A percentile compares a stretch with the other conserved stretches of the same genome.
Evolutionary conservation across 495 filamentous ascomycete species (phyloP).

Genomic region (Delitschia confertaspora): DNA sequence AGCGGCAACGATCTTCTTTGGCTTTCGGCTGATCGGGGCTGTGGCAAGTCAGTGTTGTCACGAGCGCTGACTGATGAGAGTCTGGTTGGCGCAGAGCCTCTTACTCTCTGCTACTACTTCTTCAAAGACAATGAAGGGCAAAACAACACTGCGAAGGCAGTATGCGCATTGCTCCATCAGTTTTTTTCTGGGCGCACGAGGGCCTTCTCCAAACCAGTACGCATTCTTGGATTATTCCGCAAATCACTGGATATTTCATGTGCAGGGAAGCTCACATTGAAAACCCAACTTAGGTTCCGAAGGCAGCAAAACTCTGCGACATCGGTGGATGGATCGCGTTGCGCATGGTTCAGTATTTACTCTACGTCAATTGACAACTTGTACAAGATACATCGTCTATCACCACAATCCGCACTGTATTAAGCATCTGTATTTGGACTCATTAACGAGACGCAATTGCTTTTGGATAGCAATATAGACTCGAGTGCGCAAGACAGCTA

Average conservation of each 20-base stretch:
- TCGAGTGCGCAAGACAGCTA: neutral
- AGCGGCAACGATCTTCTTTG: constrained; percentile 36
- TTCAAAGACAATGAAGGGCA: constrained; percentile 40
- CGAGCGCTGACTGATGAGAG: constrained; percentile 33
- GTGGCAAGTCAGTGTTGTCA: constrained; percentile 41
- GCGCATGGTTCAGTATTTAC: neutral
- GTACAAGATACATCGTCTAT: too few species aligned
- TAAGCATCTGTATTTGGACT: too few species aligned
- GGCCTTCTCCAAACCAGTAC: neutral
- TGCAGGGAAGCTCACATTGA: neutral
- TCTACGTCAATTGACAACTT: too few species aligned
- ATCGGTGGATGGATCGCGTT: neutral
- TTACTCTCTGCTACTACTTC: constrained; percentile 37
- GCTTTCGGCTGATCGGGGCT: constrained; percentile 41
- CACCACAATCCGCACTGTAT: too few species aligned
- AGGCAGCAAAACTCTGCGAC: neutral
- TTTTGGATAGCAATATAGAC: neutral
- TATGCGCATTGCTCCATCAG: constrained; percentile 40
- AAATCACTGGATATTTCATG: neutral
- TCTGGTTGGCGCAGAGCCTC: constrained; percentile 20
- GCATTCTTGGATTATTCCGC: neutral
- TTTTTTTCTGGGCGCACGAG: constrained; percentile 26
- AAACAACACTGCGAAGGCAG: constrained; percentile 29
- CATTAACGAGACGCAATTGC: too few species aligned
- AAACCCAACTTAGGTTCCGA: neutral